A percentile compares a stretch with the other conserved stretches of the same genome.
phyloP scores from a whole-genome alignment of 1,139 yeast species.

The Suhomyces chickasaworum region DNA sequence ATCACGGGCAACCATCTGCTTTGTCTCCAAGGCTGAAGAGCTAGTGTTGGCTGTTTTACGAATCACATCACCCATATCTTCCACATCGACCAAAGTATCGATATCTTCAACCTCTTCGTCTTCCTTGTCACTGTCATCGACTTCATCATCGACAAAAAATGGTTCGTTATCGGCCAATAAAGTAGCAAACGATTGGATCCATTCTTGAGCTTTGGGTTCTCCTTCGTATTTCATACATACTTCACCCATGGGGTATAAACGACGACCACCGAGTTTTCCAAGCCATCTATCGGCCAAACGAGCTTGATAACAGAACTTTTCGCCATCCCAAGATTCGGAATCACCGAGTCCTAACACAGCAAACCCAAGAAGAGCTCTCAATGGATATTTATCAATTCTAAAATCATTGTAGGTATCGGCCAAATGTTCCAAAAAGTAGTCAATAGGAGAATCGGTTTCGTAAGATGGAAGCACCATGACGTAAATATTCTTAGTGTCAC shows the following conservation, averaged over 20 bases:
- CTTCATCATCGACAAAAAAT: conserved; percentile 46
- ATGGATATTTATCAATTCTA: conserved; percentile 80
- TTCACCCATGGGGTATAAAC: conserved; percentile 83
- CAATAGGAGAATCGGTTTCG: conserved; percentile 91
- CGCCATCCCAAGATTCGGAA: conserved; percentile 75
- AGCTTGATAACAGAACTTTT: conserved; percentile 87
- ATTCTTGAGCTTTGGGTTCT: conserved; percentile 60
- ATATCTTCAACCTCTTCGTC: conserved; percentile 35
- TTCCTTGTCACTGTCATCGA: conserved; percentile 44
- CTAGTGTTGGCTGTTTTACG: conserved; percentile 26
- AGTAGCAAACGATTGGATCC: conserved; percentile 63
- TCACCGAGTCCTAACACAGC: conserved; percentile 90
- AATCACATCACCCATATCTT: conserved; percentile 75
- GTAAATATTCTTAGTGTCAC: conserved; percentile 52
- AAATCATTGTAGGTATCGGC: conserved; percentile 83
- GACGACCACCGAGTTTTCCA: conserved; percentile 80
- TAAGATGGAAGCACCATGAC: conserved; percentile 83
- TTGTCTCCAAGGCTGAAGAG: conserved; percentile 38
- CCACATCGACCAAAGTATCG: conserved; percentile 68
- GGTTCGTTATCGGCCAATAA: conserved; percentile 70
- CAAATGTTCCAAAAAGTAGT: conserved; percentile 78
- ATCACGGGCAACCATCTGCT: conserved; percentile 87
- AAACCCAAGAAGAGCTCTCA: conserved; percentile 69
- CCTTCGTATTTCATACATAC: conserved; percentile 79
- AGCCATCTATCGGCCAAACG: conserved; percentile 71